Evolutionary conservation across 2,329 filamentous ascomycete species (phyloP).

Genomic region (Colletotrichum sp.): DNA sequence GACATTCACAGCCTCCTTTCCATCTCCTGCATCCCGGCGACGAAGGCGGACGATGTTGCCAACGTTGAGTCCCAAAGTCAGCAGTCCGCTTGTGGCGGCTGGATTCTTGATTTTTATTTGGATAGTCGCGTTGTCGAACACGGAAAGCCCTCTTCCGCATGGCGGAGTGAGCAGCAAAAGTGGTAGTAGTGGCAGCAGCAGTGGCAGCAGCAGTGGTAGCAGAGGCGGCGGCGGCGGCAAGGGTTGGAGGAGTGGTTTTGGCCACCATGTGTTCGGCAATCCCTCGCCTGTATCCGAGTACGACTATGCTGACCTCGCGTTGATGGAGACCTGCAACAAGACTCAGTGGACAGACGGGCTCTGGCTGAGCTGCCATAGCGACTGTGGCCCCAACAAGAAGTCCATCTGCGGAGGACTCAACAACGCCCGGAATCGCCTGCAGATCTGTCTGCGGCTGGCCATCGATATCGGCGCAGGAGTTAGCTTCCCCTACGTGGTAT

Average conservation of each 20-base stretch:
- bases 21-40: neutral
- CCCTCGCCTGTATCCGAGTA: slow-evolving; percentile 24
- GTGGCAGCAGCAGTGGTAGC: neutral
- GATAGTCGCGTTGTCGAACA: neutral
- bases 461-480: neutral
- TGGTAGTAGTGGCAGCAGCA: neutral
- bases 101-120: neutral
- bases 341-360: neutral
- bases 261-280: neutral
- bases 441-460: neutral
- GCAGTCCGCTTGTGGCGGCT: neutral
- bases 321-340: neutral
- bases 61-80: neutral
- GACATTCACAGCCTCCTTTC: neutral
- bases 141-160: neutral
- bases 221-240: neutral
- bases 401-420: neutral
- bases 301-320: neutral
- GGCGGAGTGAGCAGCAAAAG: neutral
- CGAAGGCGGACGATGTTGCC: neutral
- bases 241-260: neutral
- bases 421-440: neutral
- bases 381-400: neutral
- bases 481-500: neutral
- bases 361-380: neutral